Conservation (phyloP, 305 asterid species). For the Rubia occidens region DNA sequence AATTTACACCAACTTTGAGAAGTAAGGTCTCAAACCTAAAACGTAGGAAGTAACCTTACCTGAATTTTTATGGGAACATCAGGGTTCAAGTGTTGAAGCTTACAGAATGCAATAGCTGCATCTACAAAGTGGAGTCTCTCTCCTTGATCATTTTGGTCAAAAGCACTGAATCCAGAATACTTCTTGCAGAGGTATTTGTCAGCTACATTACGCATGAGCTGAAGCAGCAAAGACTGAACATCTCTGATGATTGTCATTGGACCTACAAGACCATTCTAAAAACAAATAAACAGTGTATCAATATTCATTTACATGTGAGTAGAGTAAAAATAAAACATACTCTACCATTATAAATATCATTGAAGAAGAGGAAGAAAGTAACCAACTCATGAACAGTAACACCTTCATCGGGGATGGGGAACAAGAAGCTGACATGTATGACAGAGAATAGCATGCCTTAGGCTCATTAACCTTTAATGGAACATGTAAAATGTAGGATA, state of each 20-base stretch:
- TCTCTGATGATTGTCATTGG: slow-evolving; percentile 52
- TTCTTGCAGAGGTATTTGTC: slow-evolving; percentile 57
- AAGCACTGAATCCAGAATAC: slow-evolving; percentile 40
- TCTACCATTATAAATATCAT: not conserved
- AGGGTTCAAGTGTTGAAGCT: slow-evolving; percentile 65
- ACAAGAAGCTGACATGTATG: not conserved
- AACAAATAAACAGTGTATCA: slow-evolving; percentile 16
- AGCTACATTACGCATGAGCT: slow-evolving; percentile 68
- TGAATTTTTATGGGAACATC: slow-evolving; percentile 68
- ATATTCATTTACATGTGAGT: not conserved
- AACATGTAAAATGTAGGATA: not conserved
- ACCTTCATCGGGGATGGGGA: not conserved
- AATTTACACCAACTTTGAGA: slow-evolving; percentile 8
- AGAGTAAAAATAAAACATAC: not conserved
- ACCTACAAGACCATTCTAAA: slow-evolving; percentile 47
- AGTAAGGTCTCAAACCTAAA: slow-evolving; percentile 14
- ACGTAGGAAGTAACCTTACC: slow-evolving; percentile 41
- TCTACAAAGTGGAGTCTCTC: slow-evolving; percentile 67
- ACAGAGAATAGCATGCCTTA: not conserved
- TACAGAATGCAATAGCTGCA: slow-evolving; percentile 81
- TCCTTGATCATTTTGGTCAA: slow-evolving; percentile 52
- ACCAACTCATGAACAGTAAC: not conserved
- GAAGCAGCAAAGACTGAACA: slow-evolving; percentile 66
- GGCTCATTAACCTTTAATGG: not conserved
- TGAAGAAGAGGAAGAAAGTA: not conserved